Evolutionary conservation across 2,329 filamentous ascomycete genomes (phyloP).

Genomic region (Zasmidium citrigriseum): DNA sequence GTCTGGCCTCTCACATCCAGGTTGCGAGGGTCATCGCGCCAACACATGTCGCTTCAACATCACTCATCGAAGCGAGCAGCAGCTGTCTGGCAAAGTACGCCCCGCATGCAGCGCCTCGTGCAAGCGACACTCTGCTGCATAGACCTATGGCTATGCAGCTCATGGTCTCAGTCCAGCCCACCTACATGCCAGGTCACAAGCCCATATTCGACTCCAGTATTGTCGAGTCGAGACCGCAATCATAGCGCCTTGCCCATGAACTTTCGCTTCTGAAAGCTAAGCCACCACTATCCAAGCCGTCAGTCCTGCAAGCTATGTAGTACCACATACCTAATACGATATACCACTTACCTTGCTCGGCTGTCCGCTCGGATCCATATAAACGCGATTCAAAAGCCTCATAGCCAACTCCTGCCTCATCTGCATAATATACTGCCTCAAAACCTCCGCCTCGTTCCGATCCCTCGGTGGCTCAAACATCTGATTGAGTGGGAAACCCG

Average conservation of each 20-base stretch:
- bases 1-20: not conserved
- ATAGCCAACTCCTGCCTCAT: conserved; percentile 87
- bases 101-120: not conserved
- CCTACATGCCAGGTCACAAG: not conserved
- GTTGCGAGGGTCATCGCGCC: too few relatives aligned
- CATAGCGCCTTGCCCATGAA: conserved; percentile 86
- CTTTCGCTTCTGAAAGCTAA: conserved; percentile 98
- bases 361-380: conserved; percentile 67
- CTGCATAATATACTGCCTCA: conserved; percentile 88
- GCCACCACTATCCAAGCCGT: conserved; percentile 83
- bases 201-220: not conserved
- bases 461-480: conserved; percentile 89
- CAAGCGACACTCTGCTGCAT: not conserved
- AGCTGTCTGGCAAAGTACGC: not conserved
- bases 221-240: conserved; percentile 8
- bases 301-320: conserved; percentile 20
- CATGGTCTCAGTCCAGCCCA: not conserved
- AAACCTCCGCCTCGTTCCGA: conserved; percentile 82
- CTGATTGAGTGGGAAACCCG: conserved; percentile 90
- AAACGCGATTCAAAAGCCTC: conserved; percentile 82
- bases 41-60: not conserved
- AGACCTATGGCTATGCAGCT: not conserved
- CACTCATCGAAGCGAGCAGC: not conserved
- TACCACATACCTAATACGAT: not conserved
- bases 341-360: conserved; percentile 60